A percentile compares a stretch with the other conserved stretches of the same genome.
These are phyloP conservation scores for Chamaecyparis obtusa DNA, from an alignment of 75 land plant species.

Conservation along the genomic window DNA sequence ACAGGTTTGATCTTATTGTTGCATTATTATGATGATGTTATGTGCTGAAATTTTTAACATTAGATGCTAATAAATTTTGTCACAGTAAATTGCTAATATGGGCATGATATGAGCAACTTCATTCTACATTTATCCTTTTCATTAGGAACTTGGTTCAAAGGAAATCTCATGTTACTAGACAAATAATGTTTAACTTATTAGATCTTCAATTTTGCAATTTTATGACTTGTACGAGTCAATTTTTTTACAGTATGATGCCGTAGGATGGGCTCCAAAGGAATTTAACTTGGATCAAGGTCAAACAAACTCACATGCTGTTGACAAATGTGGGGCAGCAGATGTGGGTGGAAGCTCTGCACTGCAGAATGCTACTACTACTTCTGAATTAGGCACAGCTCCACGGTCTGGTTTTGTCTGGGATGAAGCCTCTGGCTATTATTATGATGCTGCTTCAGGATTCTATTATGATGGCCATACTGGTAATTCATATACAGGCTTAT, in stretches of 20 bases:
- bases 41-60: not conserved
- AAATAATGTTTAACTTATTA: not conserved
- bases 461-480: conserved; percentile 51
- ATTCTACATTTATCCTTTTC: not conserved
- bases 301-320: not conserved
- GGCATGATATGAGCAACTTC: not conserved
- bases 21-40: not conserved
- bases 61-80: not conserved
- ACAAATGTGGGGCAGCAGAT: not conserved
- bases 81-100: not conserved
- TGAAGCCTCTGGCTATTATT: conserved; percentile 59
- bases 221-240: not conserved
- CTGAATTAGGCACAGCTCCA: conserved; percentile 14
- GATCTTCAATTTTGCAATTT: not conserved
- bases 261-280: conserved; percentile 54
- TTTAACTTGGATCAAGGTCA: conserved; percentile 28
- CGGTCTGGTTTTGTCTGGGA: conserved; percentile 59
- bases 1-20: conserved; percentile 27
- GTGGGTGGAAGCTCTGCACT: conserved; percentile 5
- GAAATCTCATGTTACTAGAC: not conserved
- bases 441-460: conserved; percentile 51
- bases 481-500: conserved; percentile 2
- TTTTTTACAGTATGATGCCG: conserved; percentile 41
- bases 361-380: conserved; percentile 7
- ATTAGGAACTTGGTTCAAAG: not conserved